Base-by-base conservation (phyloP, 805 yeast species). In the Spathaspora passalidarum region DNA sequence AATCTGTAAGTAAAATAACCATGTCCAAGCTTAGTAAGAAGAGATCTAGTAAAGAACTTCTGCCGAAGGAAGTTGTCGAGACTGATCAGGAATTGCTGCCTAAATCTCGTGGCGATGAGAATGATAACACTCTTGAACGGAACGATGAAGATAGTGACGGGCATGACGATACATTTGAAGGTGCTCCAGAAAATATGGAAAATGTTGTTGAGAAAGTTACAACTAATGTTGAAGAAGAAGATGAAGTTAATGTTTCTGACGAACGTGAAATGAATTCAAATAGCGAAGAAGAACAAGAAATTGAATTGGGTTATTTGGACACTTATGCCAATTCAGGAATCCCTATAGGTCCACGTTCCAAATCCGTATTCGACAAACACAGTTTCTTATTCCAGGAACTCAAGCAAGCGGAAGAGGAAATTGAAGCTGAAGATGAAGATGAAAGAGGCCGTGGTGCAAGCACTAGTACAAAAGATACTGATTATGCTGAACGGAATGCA, bases 331-430 rank as follows among this genome's bases (percentile, higher is more conserved):
- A 19, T 13, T 7, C 36, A 7, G 20, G 16, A 8, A 40, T 43
- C 5, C 50, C 54, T 13, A 50, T 62, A 4, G 68, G 63, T 5
- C 67, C 69, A 2, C 49, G 69, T 16, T 60, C 69, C 11, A 68
- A 62, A 49, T 69, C 75, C 3, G 61, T 68, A 3, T 66, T 68
- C 43, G 74, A 69, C 49, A 62, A 60, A 36, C 45, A 59, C n/a
- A 42, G 47, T 9, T 49, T 43, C 14, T 42, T 48, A 46, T 22
- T 42, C 26, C 42, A 49, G 19, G 41, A 46, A 32, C 49, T 45
- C 5, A 42, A 43, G 11, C 48, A 39, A 13, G 43, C 38, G 8
- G 54, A 54, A 11, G 55, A 57, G 21, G 47, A 21, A 43, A 44
- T 10, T 9, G 32, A 44, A 16, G 39, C 43, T 18, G 49, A 50